Base-by-base conservation (phyloP, 2,329 filamentous ascomycete species). In the Mariannaea sp. region DNA sequence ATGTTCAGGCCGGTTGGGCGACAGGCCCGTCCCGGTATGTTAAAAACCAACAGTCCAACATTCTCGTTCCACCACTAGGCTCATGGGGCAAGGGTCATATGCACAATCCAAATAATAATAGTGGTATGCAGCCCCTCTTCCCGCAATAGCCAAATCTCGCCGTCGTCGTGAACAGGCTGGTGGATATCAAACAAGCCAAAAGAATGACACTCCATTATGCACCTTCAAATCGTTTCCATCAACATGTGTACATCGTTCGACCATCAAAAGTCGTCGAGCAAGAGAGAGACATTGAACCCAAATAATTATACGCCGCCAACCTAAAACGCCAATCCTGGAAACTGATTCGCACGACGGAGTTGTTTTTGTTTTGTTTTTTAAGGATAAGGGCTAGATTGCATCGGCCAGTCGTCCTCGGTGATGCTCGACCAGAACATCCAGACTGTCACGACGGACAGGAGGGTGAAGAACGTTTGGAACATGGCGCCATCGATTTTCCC, bases 371-470 rank as follows among this genome's bases (percentile, higher is more conserved):
- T n/a, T n/a, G 27, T 26, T 49, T 63, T 60, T 63, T 57, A 68
- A 43, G 76, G 72, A 59, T 81, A 81, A 45, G 73, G 62, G 39
- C 62, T 70, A 49, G 71, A 71, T 8, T 79, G 76, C 73, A 82
- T 81, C 14, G 92, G 91, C 94, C 94, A 99, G 77, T 97, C 93
- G 68, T 99, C 94, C 75, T 99, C 94, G 13, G 94, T 99, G 66
- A 99, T 99, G 76, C 92, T 97, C 40, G 92, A 96, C 94, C 94
- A 99, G 79, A 99, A 99, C 52, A 90, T 73, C 92, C 94, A 99
- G 60, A 97, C 76, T 74, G 85, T 85, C 14, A 90, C 80, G 4
- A 99, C 91, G 0, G 92, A 81, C 10, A 93, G 76, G 1, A 97
- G 79, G 0, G 92, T 97, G 76, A 99, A 97, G 6, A 97, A 77